Conservation (phyloP, 805 yeast species). For the Candida pseudofarinosa region DNA sequence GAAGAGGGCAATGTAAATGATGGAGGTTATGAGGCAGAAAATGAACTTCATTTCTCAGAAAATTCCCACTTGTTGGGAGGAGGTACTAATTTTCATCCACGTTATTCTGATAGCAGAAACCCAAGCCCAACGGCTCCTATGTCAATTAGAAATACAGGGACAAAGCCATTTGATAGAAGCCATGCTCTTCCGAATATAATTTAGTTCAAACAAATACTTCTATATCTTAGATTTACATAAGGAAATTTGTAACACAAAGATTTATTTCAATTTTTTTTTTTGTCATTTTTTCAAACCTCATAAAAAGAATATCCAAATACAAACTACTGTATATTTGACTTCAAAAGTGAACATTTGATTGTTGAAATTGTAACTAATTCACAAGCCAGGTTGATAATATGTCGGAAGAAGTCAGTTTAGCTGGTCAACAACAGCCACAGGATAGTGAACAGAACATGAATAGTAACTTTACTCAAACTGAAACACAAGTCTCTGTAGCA, state of each 20-base stretch:
- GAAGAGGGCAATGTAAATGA: slow-evolving; percentile 22
- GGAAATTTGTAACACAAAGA: not conserved
- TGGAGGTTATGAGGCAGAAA: slow-evolving; percentile 42
- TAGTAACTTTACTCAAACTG: not conserved
- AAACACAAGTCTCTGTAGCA: not conserved
- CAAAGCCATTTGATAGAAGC: slow-evolving; percentile 18
- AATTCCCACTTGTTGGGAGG: slow-evolving; percentile 27
- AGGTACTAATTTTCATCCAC: slow-evolving; percentile 16
- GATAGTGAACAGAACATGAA: not conserved
- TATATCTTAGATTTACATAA: not conserved
- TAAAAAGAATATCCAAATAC: too few species aligned
- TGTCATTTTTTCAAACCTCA: too few species aligned
- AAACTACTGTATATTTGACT: too few species aligned
- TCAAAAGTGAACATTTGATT: too few species aligned
- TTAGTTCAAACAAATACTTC: too few species aligned
- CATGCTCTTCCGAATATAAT: slow-evolving; percentile 13
- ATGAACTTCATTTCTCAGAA: slow-evolving; percentile 30
- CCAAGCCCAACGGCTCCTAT: slow-evolving; percentile 20
- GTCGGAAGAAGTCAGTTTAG: slow-evolving; percentile 31
- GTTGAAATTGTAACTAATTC: too few species aligned
- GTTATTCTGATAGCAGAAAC: slow-evolving; percentile 9
- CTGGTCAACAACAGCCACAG: slow-evolving; percentile 13
- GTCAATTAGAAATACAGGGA: slow-evolving; percentile 17
- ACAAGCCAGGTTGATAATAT: slow-evolving; percentile 13
- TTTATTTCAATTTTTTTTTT: too few species aligned